Evolutionary conservation across 495 filamentous ascomycete genomes (phyloP).

Genomic region (Antarctomyces pellizariae): DNA sequence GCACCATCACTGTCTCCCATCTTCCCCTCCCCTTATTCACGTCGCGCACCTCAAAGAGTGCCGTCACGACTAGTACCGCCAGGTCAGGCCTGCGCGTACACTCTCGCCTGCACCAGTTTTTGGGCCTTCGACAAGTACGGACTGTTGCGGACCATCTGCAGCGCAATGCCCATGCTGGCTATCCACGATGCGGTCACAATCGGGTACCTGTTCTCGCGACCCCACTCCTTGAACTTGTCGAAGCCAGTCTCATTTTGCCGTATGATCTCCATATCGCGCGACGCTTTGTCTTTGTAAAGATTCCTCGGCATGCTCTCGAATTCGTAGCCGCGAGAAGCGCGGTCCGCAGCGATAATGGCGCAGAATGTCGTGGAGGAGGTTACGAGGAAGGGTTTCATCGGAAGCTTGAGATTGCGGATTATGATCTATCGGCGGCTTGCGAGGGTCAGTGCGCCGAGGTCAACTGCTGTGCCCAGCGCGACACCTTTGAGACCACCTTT

Average conservation of each 20-base stretch:
- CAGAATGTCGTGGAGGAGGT: slow-evolving; percentile 62
- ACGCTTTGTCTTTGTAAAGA: slow-evolving; percentile 38
- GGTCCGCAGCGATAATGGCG: slow-evolving; percentile 71
- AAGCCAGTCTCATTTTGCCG: slow-evolving; percentile 28
- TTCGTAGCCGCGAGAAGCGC: slow-evolving; percentile 53
- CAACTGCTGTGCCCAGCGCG: slow-evolving; percentile 31
- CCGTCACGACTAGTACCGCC: slow-evolving; percentile 65
- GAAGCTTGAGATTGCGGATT: slow-evolving; percentile 57
- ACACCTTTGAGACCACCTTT: slow-evolving; percentile 45
- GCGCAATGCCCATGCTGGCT: slow-evolving; percentile 51
- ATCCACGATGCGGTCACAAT: slow-evolving; percentile 77
- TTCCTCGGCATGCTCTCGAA: slow-evolving; percentile 36
- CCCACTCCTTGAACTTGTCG: slow-evolving; percentile 32
- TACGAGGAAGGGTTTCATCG: slow-evolving; percentile 74
- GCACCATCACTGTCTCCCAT: slow-evolving; percentile 46
- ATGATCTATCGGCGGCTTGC: slow-evolving; percentile 40
- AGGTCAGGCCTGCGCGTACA: slow-evolving; percentile 96
- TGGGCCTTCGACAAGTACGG: slow-evolving; percentile 51
- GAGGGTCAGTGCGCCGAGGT: slow-evolving; percentile 28
- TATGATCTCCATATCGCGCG: slow-evolving; percentile 16
- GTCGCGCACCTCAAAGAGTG: slow-evolving; percentile 76
- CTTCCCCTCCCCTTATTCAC: slow-evolving; percentile 52
- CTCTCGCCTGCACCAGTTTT: slow-evolving; percentile 92
- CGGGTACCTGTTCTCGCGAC: slow-evolving; percentile 62
- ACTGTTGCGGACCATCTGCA: slow-evolving; percentile 58